Conservation (phyloP, 345 rosid species). For the Euphorbia lathyris region DNA sequence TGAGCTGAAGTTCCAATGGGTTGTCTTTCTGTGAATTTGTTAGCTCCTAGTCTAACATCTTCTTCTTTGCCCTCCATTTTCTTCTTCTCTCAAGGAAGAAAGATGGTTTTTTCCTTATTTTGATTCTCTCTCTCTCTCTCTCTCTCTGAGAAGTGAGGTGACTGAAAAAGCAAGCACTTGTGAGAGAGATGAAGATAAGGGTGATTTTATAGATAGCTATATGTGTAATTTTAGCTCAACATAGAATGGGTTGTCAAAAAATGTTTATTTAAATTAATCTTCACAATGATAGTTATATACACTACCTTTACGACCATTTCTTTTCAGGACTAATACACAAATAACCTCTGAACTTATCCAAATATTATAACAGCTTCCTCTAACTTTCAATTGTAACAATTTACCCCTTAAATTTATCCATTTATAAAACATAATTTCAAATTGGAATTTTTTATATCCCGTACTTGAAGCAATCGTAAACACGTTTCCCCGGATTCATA, state of each 20-base stretch:
- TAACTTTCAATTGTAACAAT: no score
- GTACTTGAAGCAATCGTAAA: no score
- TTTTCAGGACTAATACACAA: no score
- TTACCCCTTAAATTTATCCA: no score
- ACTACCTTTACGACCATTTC: no score
- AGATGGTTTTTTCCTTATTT: background rate
- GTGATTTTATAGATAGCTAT: conserved; percentile 39
- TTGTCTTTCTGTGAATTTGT: conserved; percentile 27
- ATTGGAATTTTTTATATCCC: no score
- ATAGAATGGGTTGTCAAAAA: conserved; percentile 8
- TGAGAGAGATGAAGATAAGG: background rate
- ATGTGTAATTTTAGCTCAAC: no score
- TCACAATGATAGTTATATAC: background rate
- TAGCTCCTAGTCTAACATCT: conserved; percentile 30
- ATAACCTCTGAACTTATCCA: no score
- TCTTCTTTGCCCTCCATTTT: conserved; percentile 31
- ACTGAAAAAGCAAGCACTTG: conserved; percentile 4
- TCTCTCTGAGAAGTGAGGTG: background rate
- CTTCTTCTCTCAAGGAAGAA: background rate
- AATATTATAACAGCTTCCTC: no score
- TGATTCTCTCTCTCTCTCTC: background rate
- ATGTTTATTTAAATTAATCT: background rate
- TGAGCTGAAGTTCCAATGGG: conserved; percentile 30
- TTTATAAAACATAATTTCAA: no score
- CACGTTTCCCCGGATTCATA: no score